These are phyloP conservation scores for Nakazawaea peltata DNA, from an alignment of 805 yeast genomes.

Conservation along the genomic window DNA sequence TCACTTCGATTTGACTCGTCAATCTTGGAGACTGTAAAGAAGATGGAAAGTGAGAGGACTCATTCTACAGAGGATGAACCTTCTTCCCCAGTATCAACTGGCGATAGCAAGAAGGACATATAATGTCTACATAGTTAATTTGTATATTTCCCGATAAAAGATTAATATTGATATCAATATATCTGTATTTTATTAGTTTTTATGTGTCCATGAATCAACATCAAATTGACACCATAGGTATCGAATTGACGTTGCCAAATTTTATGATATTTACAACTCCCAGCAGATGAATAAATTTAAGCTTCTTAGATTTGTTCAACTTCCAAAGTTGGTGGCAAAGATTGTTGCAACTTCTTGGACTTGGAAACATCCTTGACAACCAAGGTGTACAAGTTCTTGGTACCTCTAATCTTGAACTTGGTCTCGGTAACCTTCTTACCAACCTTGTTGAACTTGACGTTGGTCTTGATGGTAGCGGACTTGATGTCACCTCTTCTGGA, in stretches of 20 bases:
- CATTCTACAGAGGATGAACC: too few relatives aligned
- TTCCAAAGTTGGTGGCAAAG: constrained; percentile 87
- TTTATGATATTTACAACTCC: too few relatives aligned
- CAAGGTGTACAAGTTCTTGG: constrained; percentile 90
- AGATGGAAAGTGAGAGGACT: constrained; percentile 1
- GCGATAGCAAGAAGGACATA: too few relatives aligned
- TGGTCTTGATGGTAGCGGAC: constrained; percentile 90
- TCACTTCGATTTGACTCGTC: constrained; percentile 9
- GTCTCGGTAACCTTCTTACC: constrained; percentile 88
- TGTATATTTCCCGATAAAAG: too few relatives aligned
- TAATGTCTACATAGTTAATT: too few relatives aligned
- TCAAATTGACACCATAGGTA: too few relatives aligned
- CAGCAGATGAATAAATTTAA: too few relatives aligned
- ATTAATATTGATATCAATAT: too few relatives aligned
- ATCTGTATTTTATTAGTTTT: too few relatives aligned
- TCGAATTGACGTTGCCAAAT: too few relatives aligned
- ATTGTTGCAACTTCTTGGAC: constrained; percentile 96
- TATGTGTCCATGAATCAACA: too few relatives aligned
- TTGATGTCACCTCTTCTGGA: constrained; percentile 94
- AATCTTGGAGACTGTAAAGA: constrained; percentile 5
- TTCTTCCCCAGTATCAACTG: too few relatives aligned
- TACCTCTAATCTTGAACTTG: constrained; percentile 98
- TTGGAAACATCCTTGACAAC: constrained; percentile 91
- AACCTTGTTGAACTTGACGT: constrained; percentile 70
- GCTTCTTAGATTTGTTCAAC: constrained; percentile 10